Percentiles rank a stretch among this genome's conserved stretches.
phyloP scores from a whole-genome alignment of 1,284 basidiomycete species.

The Trichosporon ovoides region DNA sequence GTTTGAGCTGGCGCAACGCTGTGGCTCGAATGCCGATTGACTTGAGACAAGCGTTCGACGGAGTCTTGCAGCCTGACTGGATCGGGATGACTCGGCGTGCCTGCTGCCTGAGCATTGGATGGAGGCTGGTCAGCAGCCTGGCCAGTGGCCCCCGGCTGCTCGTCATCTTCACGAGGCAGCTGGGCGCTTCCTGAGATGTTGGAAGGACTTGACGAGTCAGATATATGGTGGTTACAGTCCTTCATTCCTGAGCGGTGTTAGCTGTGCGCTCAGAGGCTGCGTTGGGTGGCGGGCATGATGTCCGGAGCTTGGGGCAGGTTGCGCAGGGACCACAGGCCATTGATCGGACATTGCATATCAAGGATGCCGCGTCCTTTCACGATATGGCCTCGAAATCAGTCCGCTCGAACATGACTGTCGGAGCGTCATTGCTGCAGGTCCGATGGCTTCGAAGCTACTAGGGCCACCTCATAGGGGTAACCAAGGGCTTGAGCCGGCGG shows the following conservation, averaged over 20 bases:
- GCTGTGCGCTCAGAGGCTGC: background rate
- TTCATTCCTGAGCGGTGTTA: background rate
- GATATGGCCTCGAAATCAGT: background rate
- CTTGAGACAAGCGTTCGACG: background rate
- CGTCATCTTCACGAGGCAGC: background rate
- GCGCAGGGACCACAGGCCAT: background rate
- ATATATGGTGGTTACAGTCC: background rate
- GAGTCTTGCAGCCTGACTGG: background rate
- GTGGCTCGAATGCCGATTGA: background rate
- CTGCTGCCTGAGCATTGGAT: background rate
- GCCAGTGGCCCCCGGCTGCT: background rate
- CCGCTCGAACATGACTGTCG: background rate
- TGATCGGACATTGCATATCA: background rate
- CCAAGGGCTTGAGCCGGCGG: too few relatives aligned
- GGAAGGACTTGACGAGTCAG: background rate
- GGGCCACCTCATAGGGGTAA: too few relatives aligned
- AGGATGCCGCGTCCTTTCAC: background rate
- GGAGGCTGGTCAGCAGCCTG: too few relatives aligned
- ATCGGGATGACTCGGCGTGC: background rate
- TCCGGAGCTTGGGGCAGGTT: background rate
- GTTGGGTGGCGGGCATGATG: background rate
- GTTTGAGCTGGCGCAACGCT: background rate
- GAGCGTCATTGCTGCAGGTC: background rate
- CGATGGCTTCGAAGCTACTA: background rate
- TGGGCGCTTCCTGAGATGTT: background rate